phyloP scores from a whole-genome alignment of 2,329 filamentous ascomycete genomes.

The Colletotrichum eremochloae region DNA sequence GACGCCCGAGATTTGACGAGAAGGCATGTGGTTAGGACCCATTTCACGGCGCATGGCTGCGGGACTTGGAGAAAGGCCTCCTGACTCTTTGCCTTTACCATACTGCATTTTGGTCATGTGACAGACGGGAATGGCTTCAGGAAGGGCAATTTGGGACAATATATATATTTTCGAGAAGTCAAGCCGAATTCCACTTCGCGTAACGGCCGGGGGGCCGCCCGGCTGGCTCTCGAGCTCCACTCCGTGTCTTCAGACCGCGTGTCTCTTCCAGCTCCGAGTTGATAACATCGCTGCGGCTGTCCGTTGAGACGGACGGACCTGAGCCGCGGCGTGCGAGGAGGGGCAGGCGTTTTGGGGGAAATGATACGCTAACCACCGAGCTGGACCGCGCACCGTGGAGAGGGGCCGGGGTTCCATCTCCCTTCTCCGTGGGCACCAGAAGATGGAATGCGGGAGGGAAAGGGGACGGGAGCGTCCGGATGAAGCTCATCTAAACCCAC shows the following conservation, averaged over 20 bases:
- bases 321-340: not conserved
- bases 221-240: not conserved
- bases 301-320: not conserved
- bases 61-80: not conserved
- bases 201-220: not conserved
- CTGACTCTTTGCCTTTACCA: not conserved
- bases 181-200: not conserved
- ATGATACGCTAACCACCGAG: not conserved
- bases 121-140: not conserved
- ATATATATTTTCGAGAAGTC: not conserved
- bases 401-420: too few relatives aligned
- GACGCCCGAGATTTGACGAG: not conserved
- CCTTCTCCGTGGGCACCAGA: not conserved
- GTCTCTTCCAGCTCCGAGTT: not conserved
- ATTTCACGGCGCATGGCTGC: not conserved
- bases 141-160: not conserved
- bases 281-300: not conserved
- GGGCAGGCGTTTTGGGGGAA: not conserved
- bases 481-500: not conserved
- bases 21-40: not conserved
- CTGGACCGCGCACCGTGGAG: too few relatives aligned
- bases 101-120: not conserved
- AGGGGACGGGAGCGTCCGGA: not conserved
- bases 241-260: not conserved
- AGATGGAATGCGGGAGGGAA: not conserved